Percentiles rank a stretch among this genome's conserved stretches.
Evolutionary conservation across 1,139 yeast genomes (phyloP).

Genomic region (Hyphopichia wangnamkhiaoensis): DNA sequence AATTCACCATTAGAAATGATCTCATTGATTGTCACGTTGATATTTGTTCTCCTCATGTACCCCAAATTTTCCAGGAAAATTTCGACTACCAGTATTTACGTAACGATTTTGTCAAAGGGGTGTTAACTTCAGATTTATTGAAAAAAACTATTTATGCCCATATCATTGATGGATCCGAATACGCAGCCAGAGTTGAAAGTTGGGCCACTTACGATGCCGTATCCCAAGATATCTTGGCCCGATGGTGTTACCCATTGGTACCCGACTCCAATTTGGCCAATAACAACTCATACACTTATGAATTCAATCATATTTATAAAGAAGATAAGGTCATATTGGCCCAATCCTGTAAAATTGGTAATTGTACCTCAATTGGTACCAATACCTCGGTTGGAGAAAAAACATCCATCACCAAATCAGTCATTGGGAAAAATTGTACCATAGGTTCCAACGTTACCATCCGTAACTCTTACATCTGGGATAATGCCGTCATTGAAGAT

Average conservation of each 20-base stretch:
- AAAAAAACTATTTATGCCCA: conserved; percentile 91
- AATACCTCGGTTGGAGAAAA: conserved; percentile 66
- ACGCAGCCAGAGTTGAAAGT: conserved; percentile 92
- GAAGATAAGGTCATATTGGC: conserved; percentile 83
- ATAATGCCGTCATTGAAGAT: conserved; percentile 71
- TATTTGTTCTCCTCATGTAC: conserved; percentile 92
- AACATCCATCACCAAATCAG: conserved; percentile 58
- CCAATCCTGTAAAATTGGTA: conserved; percentile 82
- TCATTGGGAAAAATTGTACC: conserved; percentile 80
- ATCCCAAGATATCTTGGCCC: conserved; percentile 83
- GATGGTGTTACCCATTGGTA: conserved; percentile 91
- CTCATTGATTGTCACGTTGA: conserved; percentile 95
- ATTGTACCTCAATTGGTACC: conserved; percentile 77
- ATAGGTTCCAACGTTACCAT: conserved; percentile 79
- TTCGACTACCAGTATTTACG: conserved; percentile 90
- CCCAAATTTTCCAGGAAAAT: conserved; percentile 93
- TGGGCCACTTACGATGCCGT: conserved; percentile 92
- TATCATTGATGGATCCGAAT: conserved; percentile 66
- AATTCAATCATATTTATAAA: conserved; percentile 82
- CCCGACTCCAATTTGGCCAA: conserved; percentile 80
- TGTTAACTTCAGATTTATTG: conserved; percentile 83
- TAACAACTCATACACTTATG: conserved; percentile 74
- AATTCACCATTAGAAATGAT: conserved; percentile 81
- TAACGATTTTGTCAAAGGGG: conserved; percentile 87
- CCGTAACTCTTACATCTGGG: conserved; percentile 84